phyloP scores from a whole-genome alignment of 2,329 filamentous ascomycete species.

The Penicillium corylophilum region DNA sequence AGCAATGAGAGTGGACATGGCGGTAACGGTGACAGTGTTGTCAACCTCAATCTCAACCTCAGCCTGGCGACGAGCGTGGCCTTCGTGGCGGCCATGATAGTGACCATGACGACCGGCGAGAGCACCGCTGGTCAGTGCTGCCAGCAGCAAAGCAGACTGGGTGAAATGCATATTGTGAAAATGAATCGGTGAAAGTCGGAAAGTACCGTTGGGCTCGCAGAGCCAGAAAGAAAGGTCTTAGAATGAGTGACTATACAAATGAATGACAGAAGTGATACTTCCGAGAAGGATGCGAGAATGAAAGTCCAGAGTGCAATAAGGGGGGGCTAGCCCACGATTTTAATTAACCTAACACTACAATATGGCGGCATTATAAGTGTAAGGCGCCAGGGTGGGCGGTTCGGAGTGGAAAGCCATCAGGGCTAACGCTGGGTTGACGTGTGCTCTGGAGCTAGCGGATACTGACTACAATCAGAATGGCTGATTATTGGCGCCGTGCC shows the following conservation, averaged over 20 bases:
- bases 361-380: neutral
- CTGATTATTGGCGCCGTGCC: neutral
- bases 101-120: constrained; percentile 16
- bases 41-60: neutral
- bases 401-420: neutral
- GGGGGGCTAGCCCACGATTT: neutral
- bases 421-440: neutral
- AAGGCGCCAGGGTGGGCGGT: neutral
- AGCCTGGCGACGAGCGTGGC: constrained; percentile 17
- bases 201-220: neutral
- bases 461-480: neutral
- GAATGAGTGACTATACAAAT: neutral
- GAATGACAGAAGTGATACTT: neutral
- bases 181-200: neutral
- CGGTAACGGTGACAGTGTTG: constrained; percentile 7
- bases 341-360: neutral
- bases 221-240: neutral
- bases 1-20: constrained; percentile 8
- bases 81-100: constrained; percentile 13
- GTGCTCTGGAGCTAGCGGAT: neutral
- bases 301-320: neutral
- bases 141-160: constrained; percentile 24
- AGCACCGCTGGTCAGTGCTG: constrained; percentile 28
- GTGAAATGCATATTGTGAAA: neutral
- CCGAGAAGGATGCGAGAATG: neutral